Percentiles rank a stretch among this genome's conserved stretches.
Conservation (phyloP, 495 filamentous ascomycete species). For the Neurospora discreta region DNA sequence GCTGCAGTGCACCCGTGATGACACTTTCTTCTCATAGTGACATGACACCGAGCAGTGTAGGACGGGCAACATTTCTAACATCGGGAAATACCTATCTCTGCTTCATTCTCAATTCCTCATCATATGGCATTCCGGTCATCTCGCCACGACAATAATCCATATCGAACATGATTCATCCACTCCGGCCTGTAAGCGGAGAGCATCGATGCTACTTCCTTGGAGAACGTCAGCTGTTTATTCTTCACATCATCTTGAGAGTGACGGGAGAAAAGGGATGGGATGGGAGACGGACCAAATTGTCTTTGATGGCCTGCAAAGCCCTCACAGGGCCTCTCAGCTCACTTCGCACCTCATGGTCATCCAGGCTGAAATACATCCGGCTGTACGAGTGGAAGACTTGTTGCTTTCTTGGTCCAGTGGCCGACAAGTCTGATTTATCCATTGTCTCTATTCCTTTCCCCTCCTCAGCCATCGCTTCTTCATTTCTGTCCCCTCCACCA, state of each 20-base stretch:
- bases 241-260: neutral
- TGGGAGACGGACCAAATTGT: conserved; percentile 3
- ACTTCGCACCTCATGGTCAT: neutral
- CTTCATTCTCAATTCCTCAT: neutral
- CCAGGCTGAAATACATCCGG: conserved; percentile 7
- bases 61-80: neutral
- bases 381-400: conserved; percentile 7
- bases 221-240: neutral
- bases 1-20: neutral
- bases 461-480: neutral
- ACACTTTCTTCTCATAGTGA: neutral
- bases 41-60: neutral
- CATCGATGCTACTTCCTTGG: neutral
- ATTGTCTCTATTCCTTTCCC: neutral
- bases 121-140: neutral
- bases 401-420: neutral
- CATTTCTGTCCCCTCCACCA: neutral
- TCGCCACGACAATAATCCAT: conserved; percentile 9
- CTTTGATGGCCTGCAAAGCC: conserved; percentile 5
- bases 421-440: neutral
- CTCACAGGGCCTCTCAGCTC: conserved; percentile 1
- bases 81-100: neutral
- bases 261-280: neutral
- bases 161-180: conserved; percentile 3
- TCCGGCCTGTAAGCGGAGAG: neutral